Evolutionary conservation across 192 early-diverging fungal species (phyloP).

Genomic region (Coemansia sp.): DNA sequence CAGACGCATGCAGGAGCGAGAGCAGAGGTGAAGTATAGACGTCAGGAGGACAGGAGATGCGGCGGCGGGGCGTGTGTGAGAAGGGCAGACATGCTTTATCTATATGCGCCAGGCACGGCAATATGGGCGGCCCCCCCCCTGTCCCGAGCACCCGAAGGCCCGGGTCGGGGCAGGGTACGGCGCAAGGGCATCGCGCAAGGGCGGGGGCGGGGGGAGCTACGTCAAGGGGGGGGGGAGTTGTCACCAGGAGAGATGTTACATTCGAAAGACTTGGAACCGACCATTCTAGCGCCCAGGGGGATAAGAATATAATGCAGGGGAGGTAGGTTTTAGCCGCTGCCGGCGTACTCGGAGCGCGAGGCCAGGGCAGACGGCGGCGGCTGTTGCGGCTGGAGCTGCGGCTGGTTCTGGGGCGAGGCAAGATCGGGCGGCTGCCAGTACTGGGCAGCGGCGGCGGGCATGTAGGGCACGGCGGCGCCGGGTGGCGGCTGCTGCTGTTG

Average conservation of each 20-base stretch:
- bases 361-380: conserved; percentile 15
- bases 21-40: too few species aligned
- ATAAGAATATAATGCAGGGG: conserved; percentile 11
- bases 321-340: conserved; percentile 6
- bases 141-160: too few species aligned
- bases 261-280: background rate
- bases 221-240: too few species aligned
- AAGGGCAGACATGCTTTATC: too few species aligned
- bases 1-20: too few species aligned
- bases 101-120: too few species aligned
- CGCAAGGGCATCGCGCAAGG: too few species aligned
- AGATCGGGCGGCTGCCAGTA: conserved; percentile 32
- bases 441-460: conserved; percentile 34
- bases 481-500: too few species aligned
- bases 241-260: conserved; percentile 2
- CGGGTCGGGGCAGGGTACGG: too few species aligned
- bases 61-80: too few species aligned
- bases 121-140: too few species aligned
- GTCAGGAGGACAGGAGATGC: too few species aligned
- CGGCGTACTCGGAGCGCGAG: conserved; percentile 38
- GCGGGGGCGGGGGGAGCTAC: background rate
- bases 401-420: conserved; percentile 28
- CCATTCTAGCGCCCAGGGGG: conserved; percentile 1
- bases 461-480: conserved; percentile 27
- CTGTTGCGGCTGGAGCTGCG: conserved; percentile 15